phyloP scores from a whole-genome alignment of 202 grass and related monocot genomes.

The Digitaria exilis region DNA sequence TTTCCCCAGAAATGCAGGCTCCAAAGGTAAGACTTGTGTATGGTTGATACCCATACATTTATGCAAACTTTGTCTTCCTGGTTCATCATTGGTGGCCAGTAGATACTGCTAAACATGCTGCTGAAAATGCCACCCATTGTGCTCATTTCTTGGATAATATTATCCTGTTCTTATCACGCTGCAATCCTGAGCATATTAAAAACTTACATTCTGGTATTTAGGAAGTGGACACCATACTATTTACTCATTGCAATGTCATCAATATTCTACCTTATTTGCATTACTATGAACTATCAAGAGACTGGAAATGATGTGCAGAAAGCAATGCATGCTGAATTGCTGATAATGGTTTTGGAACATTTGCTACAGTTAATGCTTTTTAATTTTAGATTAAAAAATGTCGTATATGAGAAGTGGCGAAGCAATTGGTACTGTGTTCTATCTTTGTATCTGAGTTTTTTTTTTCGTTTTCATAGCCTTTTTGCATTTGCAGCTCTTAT shows the following conservation, averaged over 20 bases:
- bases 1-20: slow-evolving; percentile 97
- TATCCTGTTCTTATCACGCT: not conserved
- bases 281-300: not conserved
- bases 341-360: not conserved
- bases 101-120: not conserved
- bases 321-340: not conserved
- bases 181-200: not conserved
- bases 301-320: slow-evolving; percentile 9
- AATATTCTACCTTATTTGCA: not conserved
- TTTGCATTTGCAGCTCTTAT: slow-evolving; percentile 70
- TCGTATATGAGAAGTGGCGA: not conserved
- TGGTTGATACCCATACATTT: slow-evolving; percentile 4
- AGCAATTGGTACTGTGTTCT: not conserved
- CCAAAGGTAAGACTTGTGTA: slow-evolving; percentile 62
- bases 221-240: not conserved
- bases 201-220: slow-evolving; percentile 9
- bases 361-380: slow-evolving; percentile 12
- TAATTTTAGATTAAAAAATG: not conserved
- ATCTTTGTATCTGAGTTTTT: slow-evolving; percentile 23
- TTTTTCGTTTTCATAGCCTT: not conserved
- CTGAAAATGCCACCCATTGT: not conserved
- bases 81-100: not conserved
- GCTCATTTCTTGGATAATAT: not conserved
- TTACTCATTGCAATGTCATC: not conserved
- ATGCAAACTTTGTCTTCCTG: slow-evolving; percentile 7